Evolutionary conservation across 208 protist genomes (phyloP), one percentile per base, ranked within the genome.

Genomic region (Novymonas esmeraldas): DNA sequence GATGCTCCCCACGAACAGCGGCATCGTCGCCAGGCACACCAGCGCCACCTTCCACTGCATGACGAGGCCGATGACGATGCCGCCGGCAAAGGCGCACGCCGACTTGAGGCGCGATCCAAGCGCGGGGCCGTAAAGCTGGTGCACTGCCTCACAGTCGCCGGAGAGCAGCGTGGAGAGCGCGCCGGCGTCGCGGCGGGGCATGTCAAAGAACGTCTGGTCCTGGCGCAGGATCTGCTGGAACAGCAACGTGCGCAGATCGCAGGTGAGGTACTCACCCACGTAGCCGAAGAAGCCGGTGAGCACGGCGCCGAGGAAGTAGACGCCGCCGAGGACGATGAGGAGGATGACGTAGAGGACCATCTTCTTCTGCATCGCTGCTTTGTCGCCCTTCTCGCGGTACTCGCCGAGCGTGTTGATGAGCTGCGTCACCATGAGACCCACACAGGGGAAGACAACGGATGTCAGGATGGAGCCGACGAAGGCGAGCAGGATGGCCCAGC

Each of bases 201-300:
- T 89, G 68, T 95, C 90, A 49, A 93, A 95, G 77, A 93, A 95
- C 70, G 71, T 90, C 77, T 88, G 83, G 62, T 95, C 90, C 63
- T 95, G 90, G 16, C 85, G 83, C 13, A 94, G 69, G 22, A 94
- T 84, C 38, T 88, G 75, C 24, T 71, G 78, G 59, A 92, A 90
- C 6, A 94, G 81, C 58, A 69, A 52, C 3, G 78, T 77, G 46
- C 89, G 89, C 14, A 94, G 70, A 9, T 73, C 54, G 41, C 64
- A 82, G 38, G 89, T 94, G 50, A 94, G 73, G 65, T 83, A 75
- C 76, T 94, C 83, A 13, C 89, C 88, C 14, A 70, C 81, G 69
- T 89, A 90, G 50, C 85, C 85, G 70, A 87, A 92, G 63, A 91
- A 85, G n/a, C 55, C 73, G 16, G 84, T 78, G 6, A 92, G 67